Percentiles rank a stretch among this genome's conserved stretches.
These are phyloP conservation scores for Leptodontidium sp. DNA, from an alignment of 2,329 filamentous ascomycete genomes.

Conservation along the genomic window DNA sequence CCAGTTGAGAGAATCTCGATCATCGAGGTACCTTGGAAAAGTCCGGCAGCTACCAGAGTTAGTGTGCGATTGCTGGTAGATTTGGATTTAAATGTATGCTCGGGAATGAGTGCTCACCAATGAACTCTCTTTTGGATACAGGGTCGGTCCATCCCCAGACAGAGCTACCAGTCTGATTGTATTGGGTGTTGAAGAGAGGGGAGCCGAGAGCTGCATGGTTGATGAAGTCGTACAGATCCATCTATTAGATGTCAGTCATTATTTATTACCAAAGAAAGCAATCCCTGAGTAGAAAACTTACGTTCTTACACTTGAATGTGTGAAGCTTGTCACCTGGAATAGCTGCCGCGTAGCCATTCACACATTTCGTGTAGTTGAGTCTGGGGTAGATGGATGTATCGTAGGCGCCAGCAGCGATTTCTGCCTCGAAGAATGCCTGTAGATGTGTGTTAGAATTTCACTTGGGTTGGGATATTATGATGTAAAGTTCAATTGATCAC, in stretches of 20 bases:
- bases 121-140: conserved; percentile 57
- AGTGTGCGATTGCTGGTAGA: not conserved
- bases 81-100: too few species aligned
- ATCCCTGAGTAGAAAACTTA: conserved; percentile 23
- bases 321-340: conserved; percentile 55
- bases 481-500: too few species aligned
- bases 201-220: conserved; percentile 52
- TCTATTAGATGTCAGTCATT: conserved; percentile 37
- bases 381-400: conserved; percentile 49
- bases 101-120: conserved; percentile 31
- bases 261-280: not conserved
- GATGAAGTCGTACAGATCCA: conserved; percentile 64
- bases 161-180: conserved; percentile 24
- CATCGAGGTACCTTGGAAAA: conserved; percentile 47
- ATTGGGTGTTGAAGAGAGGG: conserved; percentile 17
- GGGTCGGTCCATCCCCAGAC: conserved; percentile 55
- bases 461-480: not conserved
- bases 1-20: conserved; percentile 56
- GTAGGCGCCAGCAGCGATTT: conserved; percentile 48
- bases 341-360: conserved; percentile 54
- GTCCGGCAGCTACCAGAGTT: not conserved
- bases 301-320: conserved; percentile 57
- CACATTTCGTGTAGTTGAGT: conserved; percentile 52
- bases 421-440: conserved; percentile 42
- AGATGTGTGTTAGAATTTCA: not conserved